Conservation (phyloP, 169 alveolate genomes). For the Eimeria nieschulzi region DNA sequence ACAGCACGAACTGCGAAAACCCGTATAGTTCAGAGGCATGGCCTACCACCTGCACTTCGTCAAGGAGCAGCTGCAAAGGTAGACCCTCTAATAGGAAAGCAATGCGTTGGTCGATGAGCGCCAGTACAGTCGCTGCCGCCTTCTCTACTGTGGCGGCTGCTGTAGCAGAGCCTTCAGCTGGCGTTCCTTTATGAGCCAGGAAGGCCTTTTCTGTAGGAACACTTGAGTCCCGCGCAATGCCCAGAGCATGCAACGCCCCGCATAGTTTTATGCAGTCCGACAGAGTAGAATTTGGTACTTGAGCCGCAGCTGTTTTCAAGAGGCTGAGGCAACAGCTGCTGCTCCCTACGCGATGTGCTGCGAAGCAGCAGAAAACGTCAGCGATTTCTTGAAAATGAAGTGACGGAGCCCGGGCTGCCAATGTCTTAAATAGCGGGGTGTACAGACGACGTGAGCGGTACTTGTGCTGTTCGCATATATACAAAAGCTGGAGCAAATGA, state of each 20-base stretch:
- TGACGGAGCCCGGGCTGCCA: background rate
- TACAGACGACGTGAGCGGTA: background rate
- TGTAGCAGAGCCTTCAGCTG: too few species aligned
- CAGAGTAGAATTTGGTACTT: background rate
- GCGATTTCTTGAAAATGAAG: background rate
- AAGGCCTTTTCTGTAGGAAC: too few species aligned
- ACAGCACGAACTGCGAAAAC: too few species aligned
- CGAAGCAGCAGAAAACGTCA: slow-evolving; percentile 1
- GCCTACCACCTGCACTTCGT: background rate
- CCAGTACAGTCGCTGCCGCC: background rate
- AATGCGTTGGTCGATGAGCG: background rate
- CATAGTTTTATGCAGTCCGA: background rate
- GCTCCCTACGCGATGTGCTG: background rate
- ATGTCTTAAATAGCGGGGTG: background rate
- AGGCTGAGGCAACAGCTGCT: background rate
- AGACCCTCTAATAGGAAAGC: background rate
- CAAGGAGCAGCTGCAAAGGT: background rate
- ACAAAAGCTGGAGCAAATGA: background rate
- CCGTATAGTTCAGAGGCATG: background rate
- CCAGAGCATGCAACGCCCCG: slow-evolving; percentile 9
- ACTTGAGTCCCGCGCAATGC: background rate
- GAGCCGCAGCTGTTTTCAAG: background rate
- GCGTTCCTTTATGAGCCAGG: too few species aligned
- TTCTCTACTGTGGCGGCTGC: background rate
- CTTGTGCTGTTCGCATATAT: background rate